A percentile compares a stretch with the other conserved stretches of the same genome.
These are phyloP conservation scores for Cicer cuneatum DNA, from an alignment of 306 rosid genomes.

Conservation along the genomic window DNA sequence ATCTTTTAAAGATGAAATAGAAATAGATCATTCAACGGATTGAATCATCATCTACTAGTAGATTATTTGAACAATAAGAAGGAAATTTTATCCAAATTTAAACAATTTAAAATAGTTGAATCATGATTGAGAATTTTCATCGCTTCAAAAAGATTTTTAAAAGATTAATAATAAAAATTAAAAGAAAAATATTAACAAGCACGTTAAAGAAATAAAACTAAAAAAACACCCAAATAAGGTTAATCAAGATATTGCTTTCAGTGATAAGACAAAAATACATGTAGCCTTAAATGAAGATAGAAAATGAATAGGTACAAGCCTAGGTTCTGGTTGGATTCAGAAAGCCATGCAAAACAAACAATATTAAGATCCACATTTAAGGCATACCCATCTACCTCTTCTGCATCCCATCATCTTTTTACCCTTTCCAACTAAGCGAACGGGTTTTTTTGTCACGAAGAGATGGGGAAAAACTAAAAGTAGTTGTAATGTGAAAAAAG, in stretches of 20 bases:
- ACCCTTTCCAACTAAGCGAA: constrained; percentile 61
- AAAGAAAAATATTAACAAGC: too few species aligned
- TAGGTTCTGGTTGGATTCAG: constrained; percentile 43
- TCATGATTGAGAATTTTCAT: too few species aligned
- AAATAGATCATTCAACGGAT: too few species aligned
- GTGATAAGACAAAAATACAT: constrained; percentile 48
- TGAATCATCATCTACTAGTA: too few species aligned
- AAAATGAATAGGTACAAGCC: constrained; percentile 22
- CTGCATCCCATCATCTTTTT: constrained; percentile 53
- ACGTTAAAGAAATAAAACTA: neutral
- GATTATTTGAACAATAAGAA: too few species aligned
- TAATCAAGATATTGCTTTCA: constrained; percentile 49
- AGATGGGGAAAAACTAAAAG: constrained; percentile 23
- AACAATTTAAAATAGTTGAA: too few species aligned
- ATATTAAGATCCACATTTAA: constrained; percentile 53
- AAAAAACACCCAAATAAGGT: constrained; percentile 29
- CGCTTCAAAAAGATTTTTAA: too few species aligned
- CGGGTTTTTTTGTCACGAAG: constrained; percentile 57
- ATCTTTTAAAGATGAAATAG: too few species aligned
- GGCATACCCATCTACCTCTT: constrained; percentile 58
- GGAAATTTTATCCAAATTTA: too few species aligned
- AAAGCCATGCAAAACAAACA: constrained; percentile 43
- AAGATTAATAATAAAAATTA: too few species aligned
- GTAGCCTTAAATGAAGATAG: constrained; percentile 55
- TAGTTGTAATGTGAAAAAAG: constrained; percentile 29